Evolutionary conservation across 108 stramenopile species (phyloP).

Genomic region (Nitzschia putrida): DNA sequence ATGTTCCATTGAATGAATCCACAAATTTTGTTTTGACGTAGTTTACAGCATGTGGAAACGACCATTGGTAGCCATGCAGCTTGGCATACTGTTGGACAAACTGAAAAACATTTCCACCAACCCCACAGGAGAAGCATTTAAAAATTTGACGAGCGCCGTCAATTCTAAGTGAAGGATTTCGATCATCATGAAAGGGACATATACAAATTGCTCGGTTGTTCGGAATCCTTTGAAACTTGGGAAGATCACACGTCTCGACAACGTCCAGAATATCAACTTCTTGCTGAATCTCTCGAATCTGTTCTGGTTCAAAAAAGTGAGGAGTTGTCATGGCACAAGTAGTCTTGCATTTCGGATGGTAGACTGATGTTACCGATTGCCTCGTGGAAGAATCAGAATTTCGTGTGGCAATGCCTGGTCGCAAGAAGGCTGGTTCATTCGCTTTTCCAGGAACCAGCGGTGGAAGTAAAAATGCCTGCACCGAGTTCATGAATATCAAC

Average conservation of each 20-base stretch:
- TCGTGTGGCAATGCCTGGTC: no score
- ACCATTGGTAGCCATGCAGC: conserved; percentile 49
- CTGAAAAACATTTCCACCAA: conserved; percentile 86
- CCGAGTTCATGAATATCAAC: no score
- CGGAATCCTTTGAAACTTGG: conserved; percentile 48
- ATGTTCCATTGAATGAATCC: no score
- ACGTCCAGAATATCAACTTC: conserved; percentile 53
- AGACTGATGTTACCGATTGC: no score
- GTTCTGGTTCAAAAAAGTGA: conserved; percentile 27
- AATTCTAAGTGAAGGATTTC: conserved; percentile 81
- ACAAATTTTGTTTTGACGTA: conserved; percentile 56
- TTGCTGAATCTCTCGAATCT: conserved; percentile 58
- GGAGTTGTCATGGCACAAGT: no score
- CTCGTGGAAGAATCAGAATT: no score
- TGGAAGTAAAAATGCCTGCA: no score
- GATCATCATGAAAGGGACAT: conserved; percentile 94
- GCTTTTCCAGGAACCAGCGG: no score
- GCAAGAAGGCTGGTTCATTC: no score
- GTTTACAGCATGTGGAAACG: conserved; percentile 74
- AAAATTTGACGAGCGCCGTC: conserved; percentile 77
- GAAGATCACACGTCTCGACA: conserved; percentile 67
- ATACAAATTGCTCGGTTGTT: conserved; percentile 57
- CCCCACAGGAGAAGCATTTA: conserved; percentile 95
- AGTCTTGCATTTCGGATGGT: no score
- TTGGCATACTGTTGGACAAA: conserved; percentile 79